phyloP scores from a whole-genome alignment of 495 filamentous ascomycete species.

The Talaromyces liani region DNA sequence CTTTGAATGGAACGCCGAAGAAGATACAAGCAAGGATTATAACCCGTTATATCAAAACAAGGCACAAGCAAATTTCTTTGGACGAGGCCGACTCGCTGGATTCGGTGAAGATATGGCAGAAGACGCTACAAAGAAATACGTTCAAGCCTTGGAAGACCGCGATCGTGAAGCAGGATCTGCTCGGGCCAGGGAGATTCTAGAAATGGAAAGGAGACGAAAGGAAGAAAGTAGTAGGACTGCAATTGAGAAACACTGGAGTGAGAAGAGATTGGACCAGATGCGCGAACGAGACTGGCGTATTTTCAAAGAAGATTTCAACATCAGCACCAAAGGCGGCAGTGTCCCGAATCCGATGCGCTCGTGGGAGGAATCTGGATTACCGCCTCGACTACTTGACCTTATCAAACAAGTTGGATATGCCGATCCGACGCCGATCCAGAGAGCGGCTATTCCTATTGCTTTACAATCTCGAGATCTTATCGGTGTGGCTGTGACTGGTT shows the following conservation, averaged over 20 bases:
- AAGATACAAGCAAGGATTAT: constrained; percentile 87
- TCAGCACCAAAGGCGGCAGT: constrained; percentile 79
- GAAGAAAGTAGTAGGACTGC: constrained; percentile 67
- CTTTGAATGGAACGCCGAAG: constrained; percentile 95
- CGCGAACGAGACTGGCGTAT: constrained; percentile 98
- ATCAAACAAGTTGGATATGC: constrained; percentile 84
- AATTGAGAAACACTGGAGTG: constrained; percentile 91
- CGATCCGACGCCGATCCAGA: constrained; percentile 86
- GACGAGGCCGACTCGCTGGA: constrained; percentile 73
- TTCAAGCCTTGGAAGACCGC: constrained; percentile 66
- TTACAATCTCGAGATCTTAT: constrained; percentile 91
- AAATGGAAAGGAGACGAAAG: constrained; percentile 75
- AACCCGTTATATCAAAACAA: constrained; percentile 80
- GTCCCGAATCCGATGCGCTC: constrained; percentile 96
- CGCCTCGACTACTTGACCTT: constrained; percentile 73
- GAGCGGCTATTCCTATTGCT: constrained; percentile 93
- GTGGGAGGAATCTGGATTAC: constrained; percentile 82
- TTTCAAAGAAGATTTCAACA: constrained; percentile 99
- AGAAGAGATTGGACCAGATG: constrained; percentile 94
- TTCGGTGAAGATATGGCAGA: constrained; percentile 75
- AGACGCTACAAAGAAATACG: constrained; percentile 62
- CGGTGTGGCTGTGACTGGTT: constrained; percentile 96
- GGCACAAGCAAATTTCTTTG: constrained; percentile 69
- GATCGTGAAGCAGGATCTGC: constrained; percentile 72
- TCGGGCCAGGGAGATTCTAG: constrained; percentile 73